Evolutionary conservation across 805 yeast species (phyloP).

Genomic region (Hanseniaspora occidentalis): DNA sequence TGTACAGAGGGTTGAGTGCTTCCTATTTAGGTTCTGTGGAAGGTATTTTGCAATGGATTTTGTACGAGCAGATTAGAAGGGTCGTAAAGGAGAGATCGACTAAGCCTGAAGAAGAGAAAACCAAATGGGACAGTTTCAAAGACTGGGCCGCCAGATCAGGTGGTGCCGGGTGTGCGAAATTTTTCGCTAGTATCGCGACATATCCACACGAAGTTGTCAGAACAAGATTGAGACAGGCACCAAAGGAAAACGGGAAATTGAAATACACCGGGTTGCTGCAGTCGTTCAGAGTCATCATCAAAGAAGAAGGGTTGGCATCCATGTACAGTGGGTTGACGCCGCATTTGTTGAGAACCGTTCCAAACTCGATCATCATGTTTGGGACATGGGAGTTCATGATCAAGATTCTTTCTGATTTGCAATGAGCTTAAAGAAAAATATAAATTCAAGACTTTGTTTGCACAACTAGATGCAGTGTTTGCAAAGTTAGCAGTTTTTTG

Average conservation of each 20-base stretch:
- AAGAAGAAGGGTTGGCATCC: constrained; percentile 84
- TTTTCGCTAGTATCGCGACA: constrained; percentile 81
- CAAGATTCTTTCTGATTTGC: constrained; percentile 32
- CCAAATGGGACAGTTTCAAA: constrained; percentile 45
- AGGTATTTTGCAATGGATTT: constrained; percentile 89
- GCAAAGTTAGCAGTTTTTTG: no score
- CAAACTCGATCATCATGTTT: constrained; percentile 96
- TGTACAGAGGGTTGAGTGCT: constrained; percentile 87
- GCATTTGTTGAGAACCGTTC: constrained; percentile 91
- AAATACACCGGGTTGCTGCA: constrained; percentile 86
- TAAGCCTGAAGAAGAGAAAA: constrained; percentile 21
- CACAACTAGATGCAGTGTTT: no score
- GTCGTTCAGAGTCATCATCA: constrained; percentile 72
- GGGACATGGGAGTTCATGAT: constrained; percentile 94
- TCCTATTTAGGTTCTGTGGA: constrained; percentile 90
- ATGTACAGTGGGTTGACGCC: constrained; percentile 98
- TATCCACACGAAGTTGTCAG: constrained; percentile 97
- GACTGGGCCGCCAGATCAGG: constrained; percentile 97
- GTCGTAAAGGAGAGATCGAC: constrained; percentile 44
- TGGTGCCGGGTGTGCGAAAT: constrained; percentile 93
- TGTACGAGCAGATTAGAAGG: constrained; percentile 87
- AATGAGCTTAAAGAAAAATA: no score
- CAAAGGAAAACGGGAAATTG: constrained; percentile 62
- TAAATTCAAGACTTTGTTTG: neutral
- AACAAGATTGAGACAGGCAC: constrained; percentile 92